These are phyloP conservation scores for Drechslera avenae DNA, from an alignment of 2,329 filamentous ascomycete species.

Conservation along the genomic window DNA sequence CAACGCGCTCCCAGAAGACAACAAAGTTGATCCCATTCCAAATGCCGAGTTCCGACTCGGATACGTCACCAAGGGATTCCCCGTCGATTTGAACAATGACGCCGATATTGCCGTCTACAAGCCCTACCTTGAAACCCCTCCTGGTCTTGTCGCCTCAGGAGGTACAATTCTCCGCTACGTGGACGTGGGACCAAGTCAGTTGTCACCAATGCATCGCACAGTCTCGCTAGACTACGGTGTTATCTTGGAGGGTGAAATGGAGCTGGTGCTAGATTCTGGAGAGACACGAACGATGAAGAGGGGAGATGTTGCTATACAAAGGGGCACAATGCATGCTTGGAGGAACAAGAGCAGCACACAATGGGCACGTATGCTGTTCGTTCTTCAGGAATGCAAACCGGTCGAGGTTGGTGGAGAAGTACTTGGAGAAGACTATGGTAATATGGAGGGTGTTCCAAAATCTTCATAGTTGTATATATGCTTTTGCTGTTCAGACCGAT, in stretches of 20 bases:
- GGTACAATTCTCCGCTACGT: slow-evolving; percentile 54
- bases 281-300: slow-evolving; percentile 42
- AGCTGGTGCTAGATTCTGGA: slow-evolving; percentile 45
- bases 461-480: slow-evolving; percentile 23
- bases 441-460: slow-evolving; percentile 38
- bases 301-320: slow-evolving; percentile 46
- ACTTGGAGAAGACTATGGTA: slow-evolving; percentile 38
- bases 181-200: slow-evolving; percentile 37
- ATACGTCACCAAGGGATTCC: slow-evolving; percentile 56
- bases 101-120: slow-evolving; percentile 55
- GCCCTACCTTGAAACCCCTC: slow-evolving; percentile 50
- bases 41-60: slow-evolving; percentile 51
- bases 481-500: neutral
- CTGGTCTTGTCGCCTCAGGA: slow-evolving; percentile 54
- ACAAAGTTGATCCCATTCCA: slow-evolving; percentile 26
- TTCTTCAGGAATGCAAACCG: slow-evolving; percentile 37
- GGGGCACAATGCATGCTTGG: slow-evolving; percentile 50
- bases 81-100: slow-evolving; percentile 52
- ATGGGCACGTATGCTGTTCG: slow-evolving; percentile 42
- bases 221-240: slow-evolving; percentile 48
- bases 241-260: slow-evolving; percentile 47
- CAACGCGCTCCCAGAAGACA: slow-evolving; percentile 29
- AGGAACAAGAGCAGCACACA: slow-evolving; percentile 34
- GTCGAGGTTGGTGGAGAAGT: slow-evolving; percentile 31
- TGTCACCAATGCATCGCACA: slow-evolving; percentile 48